These are phyloP conservation scores for Lichtheimia corymbifera DNA, from an alignment of 371 early-diverging fungal genomes.

Conservation along the genomic window DNA sequence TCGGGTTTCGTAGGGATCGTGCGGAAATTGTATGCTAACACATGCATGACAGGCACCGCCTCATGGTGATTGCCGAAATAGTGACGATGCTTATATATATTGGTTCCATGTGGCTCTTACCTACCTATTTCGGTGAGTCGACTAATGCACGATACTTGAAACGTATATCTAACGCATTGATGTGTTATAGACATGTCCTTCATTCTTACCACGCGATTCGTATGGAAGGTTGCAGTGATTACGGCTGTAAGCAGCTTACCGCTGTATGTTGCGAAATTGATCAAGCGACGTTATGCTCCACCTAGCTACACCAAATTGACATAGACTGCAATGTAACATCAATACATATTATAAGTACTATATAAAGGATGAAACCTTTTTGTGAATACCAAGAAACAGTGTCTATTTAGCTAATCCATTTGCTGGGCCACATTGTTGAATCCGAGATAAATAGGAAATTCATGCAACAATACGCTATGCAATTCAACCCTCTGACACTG, in stretches of 20 bases:
- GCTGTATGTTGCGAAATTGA: constrained; percentile 72
- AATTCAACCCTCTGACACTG: no score
- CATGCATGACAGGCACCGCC: constrained; percentile 59
- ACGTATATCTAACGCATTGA: not conserved
- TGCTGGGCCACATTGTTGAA: no score
- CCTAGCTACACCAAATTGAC: constrained; percentile 75
- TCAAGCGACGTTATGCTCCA: constrained; percentile 74
- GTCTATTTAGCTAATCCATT: no score
- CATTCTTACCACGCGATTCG: constrained; percentile 80
- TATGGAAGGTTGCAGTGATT: constrained; percentile 91
- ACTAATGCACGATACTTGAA: no score
- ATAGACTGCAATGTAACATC: not conserved
- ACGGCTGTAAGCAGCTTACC: constrained; percentile 89
- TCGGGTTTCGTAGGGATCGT: not conserved
- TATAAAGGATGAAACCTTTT: not conserved
- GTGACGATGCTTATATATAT: constrained; percentile 83
- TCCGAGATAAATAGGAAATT: no score
- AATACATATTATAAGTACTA: not conserved
- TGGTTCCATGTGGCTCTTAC: constrained; percentile 84
- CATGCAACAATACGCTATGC: no score
- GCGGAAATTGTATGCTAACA: not conserved
- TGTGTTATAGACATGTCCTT: constrained; percentile 71
- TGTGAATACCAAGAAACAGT: no score
- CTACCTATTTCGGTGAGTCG: constrained; percentile 87
- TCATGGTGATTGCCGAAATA: constrained; percentile 86